Base-by-base conservation (phyloP, 1,139 yeast genomes). In the Diutina neorugosa region DNA sequence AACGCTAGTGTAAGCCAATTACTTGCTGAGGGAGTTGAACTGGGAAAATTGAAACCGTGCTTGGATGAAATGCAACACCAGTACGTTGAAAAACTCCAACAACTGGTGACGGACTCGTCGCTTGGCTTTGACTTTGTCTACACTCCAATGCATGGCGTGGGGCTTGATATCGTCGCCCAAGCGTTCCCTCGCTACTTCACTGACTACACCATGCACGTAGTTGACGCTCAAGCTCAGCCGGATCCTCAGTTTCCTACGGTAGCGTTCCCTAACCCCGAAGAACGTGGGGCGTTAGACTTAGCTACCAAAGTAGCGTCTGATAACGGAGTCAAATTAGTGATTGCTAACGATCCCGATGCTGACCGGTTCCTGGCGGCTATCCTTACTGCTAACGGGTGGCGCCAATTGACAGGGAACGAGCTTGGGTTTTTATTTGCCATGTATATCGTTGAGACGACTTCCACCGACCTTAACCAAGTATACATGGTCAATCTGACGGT, bases 131-230 rank as follows among this genome's bases (percentile, higher is more conserved):
- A 69, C 54, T 83, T 86, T 59, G 87, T 89, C 1, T 93, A 91
- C 63, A 91, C 98, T 0, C 96, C 98, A 16, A 83, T 93, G 84
- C 98, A 93, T 66, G 98, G 98, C 2, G 96, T 91, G 12, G 98
- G 98, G 0, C 68, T 74, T 47, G 80, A 78, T 54, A 73, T 78
- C 49, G 75, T 76, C 37, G 61, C 63, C 9, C 59, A 65, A 44
- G 64, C 71, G 1, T 67, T 71, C 62, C 65, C 44, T 52, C 50
- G 63, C 60, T 31, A 64, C 64, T 49, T 65, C 64, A 8, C 65
- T 11, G 53, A 57, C 1, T 61, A n/a, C 27, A 18, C 25, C 21
- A 12, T 71, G 55, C 55, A 61, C 1, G 60, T 63, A 3, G 91
- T 84, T 0, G 59, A 63, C 2, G 80, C 80, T 59, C 98, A 93